A percentile compares a stretch with the other conserved stretches of the same genome.
phyloP scores from a whole-genome alignment of 306 rosid genomes.

The Hippophae rhamnoides region DNA sequence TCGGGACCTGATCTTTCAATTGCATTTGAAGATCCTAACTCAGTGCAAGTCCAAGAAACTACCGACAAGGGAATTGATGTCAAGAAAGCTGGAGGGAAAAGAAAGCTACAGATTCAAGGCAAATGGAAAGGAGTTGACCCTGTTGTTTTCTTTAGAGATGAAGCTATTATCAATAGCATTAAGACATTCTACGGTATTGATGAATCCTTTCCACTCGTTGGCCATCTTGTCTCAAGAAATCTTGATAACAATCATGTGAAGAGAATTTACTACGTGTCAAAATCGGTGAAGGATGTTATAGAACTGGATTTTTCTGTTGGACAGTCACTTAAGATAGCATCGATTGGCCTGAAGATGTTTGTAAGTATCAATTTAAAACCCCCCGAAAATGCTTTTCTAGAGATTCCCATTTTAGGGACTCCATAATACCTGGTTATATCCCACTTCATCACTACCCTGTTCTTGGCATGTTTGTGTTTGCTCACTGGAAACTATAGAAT shows the following conservation, averaged over 20 bases:
- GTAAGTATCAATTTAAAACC: slow-evolving; percentile 46
- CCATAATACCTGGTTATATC: background rate
- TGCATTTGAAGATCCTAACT: slow-evolving; percentile 26
- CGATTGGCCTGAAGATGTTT: slow-evolving; percentile 90
- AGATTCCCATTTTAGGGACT: background rate
- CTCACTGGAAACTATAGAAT: background rate
- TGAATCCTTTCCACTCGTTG: slow-evolving; percentile 61
- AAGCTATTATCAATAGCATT: slow-evolving; percentile 53
- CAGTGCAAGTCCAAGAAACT: slow-evolving; percentile 31
- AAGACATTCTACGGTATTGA: slow-evolving; percentile 76
- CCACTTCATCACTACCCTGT: background rate
- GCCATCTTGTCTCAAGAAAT: slow-evolving; percentile 81
- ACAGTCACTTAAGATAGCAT: slow-evolving; percentile 88
- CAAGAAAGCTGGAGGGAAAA: slow-evolving; percentile 35
- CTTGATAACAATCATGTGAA: slow-evolving; percentile 66
- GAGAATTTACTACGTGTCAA: slow-evolving; percentile 79
- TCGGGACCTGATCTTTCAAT: slow-evolving; percentile 27
- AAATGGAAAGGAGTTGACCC: slow-evolving; percentile 98
- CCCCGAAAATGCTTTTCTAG: background rate
- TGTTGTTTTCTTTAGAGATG: slow-evolving; percentile 79
- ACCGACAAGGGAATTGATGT: slow-evolving; percentile 23
- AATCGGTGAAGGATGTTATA: slow-evolving; percentile 83
- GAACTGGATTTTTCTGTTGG: slow-evolving; percentile 77
- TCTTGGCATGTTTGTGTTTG: background rate
- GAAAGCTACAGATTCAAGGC: slow-evolving; percentile 79